A percentile compares a stretch with the other conserved stretches of the same genome.
These are phyloP conservation scores for Eucalyptus marginata DNA, from an alignment of 345 rosid species.

Conservation along the genomic window DNA sequence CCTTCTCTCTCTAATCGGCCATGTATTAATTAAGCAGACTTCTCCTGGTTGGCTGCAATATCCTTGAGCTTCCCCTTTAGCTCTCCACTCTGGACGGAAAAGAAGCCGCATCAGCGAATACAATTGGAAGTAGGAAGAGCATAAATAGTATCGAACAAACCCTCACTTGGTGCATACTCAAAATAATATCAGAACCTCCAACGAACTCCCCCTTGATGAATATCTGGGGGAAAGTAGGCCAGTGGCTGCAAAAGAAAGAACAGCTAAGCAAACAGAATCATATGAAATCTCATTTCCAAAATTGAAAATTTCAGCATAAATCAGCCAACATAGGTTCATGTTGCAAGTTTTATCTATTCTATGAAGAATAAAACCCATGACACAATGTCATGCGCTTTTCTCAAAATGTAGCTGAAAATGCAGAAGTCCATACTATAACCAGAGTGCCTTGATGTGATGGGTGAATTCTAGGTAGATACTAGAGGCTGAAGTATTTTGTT, in stretches of 20 bases:
- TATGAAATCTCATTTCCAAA: background rate
- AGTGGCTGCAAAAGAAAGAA: constrained; percentile 38
- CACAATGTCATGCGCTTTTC: background rate
- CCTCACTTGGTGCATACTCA: constrained; percentile 83
- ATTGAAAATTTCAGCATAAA: background rate
- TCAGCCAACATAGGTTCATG: background rate
- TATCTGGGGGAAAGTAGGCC: constrained; percentile 98
- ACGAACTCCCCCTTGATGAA: constrained; percentile 89
- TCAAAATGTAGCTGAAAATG: background rate
- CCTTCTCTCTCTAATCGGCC: background rate
- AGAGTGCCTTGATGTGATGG: background rate
- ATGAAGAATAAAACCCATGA: background rate
- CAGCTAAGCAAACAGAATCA: background rate
- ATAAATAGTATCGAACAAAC: background rate
- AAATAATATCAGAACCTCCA: constrained; percentile 92
- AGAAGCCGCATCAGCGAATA: background rate
- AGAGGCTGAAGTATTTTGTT: background rate
- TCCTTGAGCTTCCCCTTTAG: constrained; percentile 76
- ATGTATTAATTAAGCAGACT: background rate
- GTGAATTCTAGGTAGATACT: background rate
- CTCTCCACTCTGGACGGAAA: constrained; percentile 48
- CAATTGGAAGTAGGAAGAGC: background rate
- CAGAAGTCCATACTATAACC: background rate
- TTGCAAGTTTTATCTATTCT: background rate
- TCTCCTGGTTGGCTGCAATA: constrained; percentile 4